phyloP scores from a whole-genome alignment of 768 basidiomycete species.

The Pulveroboletus sp. region DNA sequence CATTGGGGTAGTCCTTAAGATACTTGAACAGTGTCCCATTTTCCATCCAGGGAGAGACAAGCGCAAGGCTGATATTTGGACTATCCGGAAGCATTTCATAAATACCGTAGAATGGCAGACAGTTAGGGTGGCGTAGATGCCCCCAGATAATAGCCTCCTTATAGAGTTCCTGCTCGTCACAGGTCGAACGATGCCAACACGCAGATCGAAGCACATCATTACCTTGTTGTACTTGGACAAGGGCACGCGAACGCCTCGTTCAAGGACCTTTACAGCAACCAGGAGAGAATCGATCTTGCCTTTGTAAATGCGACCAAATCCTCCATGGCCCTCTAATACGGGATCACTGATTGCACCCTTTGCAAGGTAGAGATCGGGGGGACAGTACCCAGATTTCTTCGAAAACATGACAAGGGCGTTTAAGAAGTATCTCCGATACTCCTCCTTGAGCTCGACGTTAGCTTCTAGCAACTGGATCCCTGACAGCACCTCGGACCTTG shows the following conservation, averaged over 20 bases:
- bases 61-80: constrained; percentile 12
- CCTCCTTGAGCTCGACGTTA: constrained; percentile 10
- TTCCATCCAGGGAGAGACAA: constrained; percentile 41
- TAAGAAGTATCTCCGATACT: constrained; percentile 15
- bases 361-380: constrained; percentile 11
- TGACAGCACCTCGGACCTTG: background rate
- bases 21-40: constrained; percentile 30
- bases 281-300: constrained; percentile 15
- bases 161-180: constrained; percentile 16
- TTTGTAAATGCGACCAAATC: constrained; percentile 19
- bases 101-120: constrained; percentile 34
- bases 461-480: constrained; percentile 20
- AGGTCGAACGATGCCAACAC: background rate
- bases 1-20: constrained; percentile 21
- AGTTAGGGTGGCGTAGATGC: constrained; percentile 31
- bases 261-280: constrained; percentile 28
- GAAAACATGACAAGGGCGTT: constrained; percentile 19
- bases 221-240: constrained; percentile 18
- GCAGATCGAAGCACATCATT: background rate
- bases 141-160: constrained; percentile 34
- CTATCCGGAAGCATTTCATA: constrained; percentile 15
- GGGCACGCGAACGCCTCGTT: background rate
- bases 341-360: constrained; percentile 8
- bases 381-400: constrained; percentile 17
- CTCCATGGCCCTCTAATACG: constrained; percentile 8